Evolutionary conservation across 2,329 filamentous ascomycete genomes (phyloP).

Genomic region (Endocalyx cinctus): DNA sequence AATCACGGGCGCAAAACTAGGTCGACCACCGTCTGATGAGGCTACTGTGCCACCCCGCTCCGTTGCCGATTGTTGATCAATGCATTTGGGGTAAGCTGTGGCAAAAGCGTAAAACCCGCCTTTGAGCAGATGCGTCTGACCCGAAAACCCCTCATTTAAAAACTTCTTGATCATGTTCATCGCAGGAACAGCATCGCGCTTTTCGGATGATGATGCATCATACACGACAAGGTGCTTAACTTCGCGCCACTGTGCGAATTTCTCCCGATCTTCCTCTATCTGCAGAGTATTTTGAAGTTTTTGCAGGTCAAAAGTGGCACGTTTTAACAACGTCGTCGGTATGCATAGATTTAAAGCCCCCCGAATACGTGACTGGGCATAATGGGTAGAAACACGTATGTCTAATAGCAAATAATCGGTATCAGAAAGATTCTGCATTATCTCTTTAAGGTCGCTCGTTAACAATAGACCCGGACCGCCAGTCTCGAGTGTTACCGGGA

Average conservation of each 20-base stretch:
- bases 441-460: slow-evolving; percentile 47
- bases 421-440: slow-evolving; percentile 42
- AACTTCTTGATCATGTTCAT: slow-evolving; percentile 94
- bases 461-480: slow-evolving; percentile 48
- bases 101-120: slow-evolving; percentile 79
- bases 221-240: slow-evolving; percentile 81
- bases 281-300: slow-evolving; percentile 87
- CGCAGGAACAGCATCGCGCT: slow-evolving; percentile 75
- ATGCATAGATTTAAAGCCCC: slow-evolving; percentile 92
- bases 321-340: slow-evolving; percentile 86
- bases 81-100: slow-evolving; percentile 56
- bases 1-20: slow-evolving; percentile 66
- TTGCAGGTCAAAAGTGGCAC: slow-evolving; percentile 82
- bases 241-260: slow-evolving; percentile 72
- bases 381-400: slow-evolving; percentile 81
- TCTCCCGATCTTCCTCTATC: slow-evolving; percentile 60
- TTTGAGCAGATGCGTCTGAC: slow-evolving; percentile 68
- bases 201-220: slow-evolving; percentile 69
- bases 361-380: slow-evolving; percentile 65
- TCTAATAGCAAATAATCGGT: slow-evolving; percentile 68
- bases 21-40: slow-evolving; percentile 40
- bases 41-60: slow-evolving; percentile 44
- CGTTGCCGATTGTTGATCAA: slow-evolving; percentile 51
- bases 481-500: slow-evolving; percentile 46
- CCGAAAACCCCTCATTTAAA: slow-evolving; percentile 73